A percentile compares a stretch with the other conserved stretches of the same genome.
phyloP scores from a whole-genome alignment of 2,329 filamentous ascomycete species.

The Daldinia eschscholtzii region DNA sequence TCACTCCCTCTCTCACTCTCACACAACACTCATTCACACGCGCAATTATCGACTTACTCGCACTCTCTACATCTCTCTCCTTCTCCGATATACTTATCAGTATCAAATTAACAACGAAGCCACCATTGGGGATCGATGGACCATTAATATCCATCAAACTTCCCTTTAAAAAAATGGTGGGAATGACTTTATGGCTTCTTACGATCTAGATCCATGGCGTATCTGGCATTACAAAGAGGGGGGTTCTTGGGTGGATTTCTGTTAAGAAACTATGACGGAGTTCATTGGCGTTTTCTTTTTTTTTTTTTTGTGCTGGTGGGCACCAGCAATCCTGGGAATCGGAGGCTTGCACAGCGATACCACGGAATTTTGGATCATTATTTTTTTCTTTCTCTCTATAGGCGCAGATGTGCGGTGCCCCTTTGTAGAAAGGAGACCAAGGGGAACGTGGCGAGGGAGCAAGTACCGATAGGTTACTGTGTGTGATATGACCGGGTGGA shows the following conservation, averaged over 20 bases:
- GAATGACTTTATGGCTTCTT: conserved; percentile 45
- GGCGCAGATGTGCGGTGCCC: conserved; percentile 19
- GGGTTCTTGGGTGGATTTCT: conserved; percentile 35
- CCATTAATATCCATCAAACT: conserved; percentile 8
- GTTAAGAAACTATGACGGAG: conserved; percentile 43
- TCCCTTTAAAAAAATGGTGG: conserved; percentile 32
- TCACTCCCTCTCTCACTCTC: conserved; percentile 18
- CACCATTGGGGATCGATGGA: conserved; percentile 24
- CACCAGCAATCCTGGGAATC: conserved; percentile 38
- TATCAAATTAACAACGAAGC: conserved; percentile 31
- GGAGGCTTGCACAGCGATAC: conserved; percentile 43
- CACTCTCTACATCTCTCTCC: conserved; percentile 35
- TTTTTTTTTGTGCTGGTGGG: conserved; percentile 35
- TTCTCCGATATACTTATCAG: conserved; percentile 43
- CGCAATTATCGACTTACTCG: conserved; percentile 13
- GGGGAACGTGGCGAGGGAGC: conserved; percentile 25
- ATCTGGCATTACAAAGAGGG: conserved; percentile 42
- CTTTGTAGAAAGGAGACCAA: conserved; percentile 28
- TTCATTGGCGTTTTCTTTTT: conserved; percentile 45
- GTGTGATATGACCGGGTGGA: conserved; percentile 28
- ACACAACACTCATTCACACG: conserved; percentile 3
- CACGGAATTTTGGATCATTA: conserved; percentile 36
- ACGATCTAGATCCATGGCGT: conserved; percentile 43
- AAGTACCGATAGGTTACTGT: conserved; percentile 23
- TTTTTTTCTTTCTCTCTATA: conserved; percentile 19